Evolutionary conservation across 2,329 filamentous ascomycete genomes (phyloP), one percentile per base, ranked within the genome.

Genomic region (Alternaria solani): DNA sequence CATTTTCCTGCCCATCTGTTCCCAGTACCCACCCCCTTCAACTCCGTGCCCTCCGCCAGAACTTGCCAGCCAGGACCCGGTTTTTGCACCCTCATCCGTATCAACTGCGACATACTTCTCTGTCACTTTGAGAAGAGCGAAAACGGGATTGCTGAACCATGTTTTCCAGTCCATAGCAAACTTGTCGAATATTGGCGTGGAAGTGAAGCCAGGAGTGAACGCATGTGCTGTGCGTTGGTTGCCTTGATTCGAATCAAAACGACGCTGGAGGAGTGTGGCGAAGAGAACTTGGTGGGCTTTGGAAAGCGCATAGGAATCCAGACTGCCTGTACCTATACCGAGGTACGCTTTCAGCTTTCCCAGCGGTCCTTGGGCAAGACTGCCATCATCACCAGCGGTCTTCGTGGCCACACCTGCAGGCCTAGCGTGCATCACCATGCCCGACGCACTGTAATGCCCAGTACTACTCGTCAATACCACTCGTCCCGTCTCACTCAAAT

Each of bases 211-310:
- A 3, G 60, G 64, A 6, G 44, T 54, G 11, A 66, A 68, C 0
- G 57, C 25, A 6, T 69, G 57, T 2, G 59, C 60, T 1, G 59
- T 46, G 7, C 63, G 55, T 5, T 23, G 6, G n/a, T 48, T 52
- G 1, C 20, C 2, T 12, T 36, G 20, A 0, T 14, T 26, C 5
- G 23, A 18, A 12, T 57, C 39, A 8, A 68, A 68, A 25, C 57
- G 60, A 1, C 12, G 14, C 41, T 69, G 67, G 6, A 66, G 49
- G 2, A 64, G 42, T 8, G 39, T 23, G 0, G 62, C 60, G 18
- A 66, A 60, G 18, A 69, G 60, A 2, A 68, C 58, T 42, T 68
- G 67, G 23, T 65, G 53, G 11, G 63, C 61, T 52, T 68, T 68
- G 8, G 60, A 59, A 9, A 57, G 39, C 2, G 28, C 36, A 36